A percentile compares a stretch with the other conserved stretches of the same genome.
phyloP scores from a whole-genome alignment of 148 eudicot genomes.

The Drosera capensis region DNA sequence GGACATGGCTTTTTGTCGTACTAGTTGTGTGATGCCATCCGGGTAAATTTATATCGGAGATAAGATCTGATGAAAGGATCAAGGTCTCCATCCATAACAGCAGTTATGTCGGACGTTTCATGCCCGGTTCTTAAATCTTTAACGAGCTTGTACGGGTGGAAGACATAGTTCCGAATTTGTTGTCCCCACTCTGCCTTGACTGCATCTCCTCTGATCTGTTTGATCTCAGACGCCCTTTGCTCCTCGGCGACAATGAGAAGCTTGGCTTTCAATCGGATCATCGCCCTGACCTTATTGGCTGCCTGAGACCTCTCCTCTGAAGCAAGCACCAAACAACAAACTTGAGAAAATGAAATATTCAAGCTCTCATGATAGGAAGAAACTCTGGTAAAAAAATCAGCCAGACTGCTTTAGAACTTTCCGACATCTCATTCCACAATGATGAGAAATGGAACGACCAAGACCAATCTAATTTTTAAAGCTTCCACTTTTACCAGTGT shows the following conservation, averaged over 20 bases:
- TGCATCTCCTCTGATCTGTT: constrained; percentile 85
- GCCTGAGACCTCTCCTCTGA: constrained; percentile 85
- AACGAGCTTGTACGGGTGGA: constrained; percentile 96
- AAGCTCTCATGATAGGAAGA: too few species aligned
- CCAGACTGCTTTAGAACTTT: too few species aligned
- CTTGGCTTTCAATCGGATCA: constrained; percentile 88
- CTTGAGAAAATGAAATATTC: too few species aligned
- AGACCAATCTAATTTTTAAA: too few species aligned
- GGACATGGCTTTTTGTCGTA: constrained; percentile 1
- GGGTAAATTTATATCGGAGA: constrained; percentile 63
- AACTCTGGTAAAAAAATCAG: too few species aligned
- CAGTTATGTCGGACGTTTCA: constrained; percentile 66
- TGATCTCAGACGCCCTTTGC: constrained; percentile 89
- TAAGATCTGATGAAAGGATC: constrained; percentile 75
- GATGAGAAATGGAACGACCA: too few species aligned
- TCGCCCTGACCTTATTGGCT: constrained; percentile 77
- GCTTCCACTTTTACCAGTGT: too few species aligned
- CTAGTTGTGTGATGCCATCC: constrained; percentile 11
- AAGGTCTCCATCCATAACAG: constrained; percentile 96
- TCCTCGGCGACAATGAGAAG: constrained; percentile 81
- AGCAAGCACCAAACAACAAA: too few species aligned
- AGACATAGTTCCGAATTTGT: constrained; percentile 87
- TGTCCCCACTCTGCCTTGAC: constrained; percentile 99
- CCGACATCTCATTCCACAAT: too few species aligned
- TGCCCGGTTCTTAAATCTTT: constrained; percentile 78